phyloP scores from a whole-genome alignment of 2,329 filamentous ascomycete genomes.

The Epichloe uncinata region DNA sequence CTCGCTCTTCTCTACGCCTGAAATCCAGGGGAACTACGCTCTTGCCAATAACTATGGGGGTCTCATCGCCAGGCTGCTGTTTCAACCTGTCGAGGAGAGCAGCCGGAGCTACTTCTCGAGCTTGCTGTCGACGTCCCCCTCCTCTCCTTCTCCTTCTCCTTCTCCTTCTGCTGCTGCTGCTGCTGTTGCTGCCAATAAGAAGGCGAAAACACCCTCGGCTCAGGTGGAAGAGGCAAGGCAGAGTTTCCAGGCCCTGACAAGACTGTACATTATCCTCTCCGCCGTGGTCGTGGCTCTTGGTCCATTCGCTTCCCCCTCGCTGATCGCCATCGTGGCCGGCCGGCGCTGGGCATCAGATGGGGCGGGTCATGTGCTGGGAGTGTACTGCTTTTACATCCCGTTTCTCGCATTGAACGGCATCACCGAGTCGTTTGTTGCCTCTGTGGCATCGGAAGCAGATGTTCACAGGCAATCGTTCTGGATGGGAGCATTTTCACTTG shows the following conservation, averaged over 20 bases:
- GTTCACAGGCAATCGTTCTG: slow-evolving; percentile 65
- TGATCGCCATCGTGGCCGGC: slow-evolving; percentile 66
- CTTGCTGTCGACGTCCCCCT: slow-evolving; percentile 38
- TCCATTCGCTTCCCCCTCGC: slow-evolving; percentile 58
- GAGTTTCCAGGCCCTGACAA: slow-evolving; percentile 52
- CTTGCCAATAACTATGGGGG: slow-evolving; percentile 92
- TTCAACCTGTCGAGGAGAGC: slow-evolving; percentile 92
- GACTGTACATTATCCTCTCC: slow-evolving; percentile 62
- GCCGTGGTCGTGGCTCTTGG: slow-evolving; percentile 56
- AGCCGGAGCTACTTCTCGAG: slow-evolving; percentile 82
- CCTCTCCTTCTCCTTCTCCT: neutral
- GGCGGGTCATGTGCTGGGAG: slow-evolving; percentile 59
- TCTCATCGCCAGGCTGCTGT: slow-evolving; percentile 72
- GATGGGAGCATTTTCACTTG: slow-evolving; percentile 72
- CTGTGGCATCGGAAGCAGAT: slow-evolving; percentile 62
- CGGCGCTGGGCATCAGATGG: slow-evolving; percentile 60
- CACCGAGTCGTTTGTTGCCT: slow-evolving; percentile 82
- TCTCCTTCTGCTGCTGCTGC: neutral
- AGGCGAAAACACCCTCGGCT: slow-evolving; percentile 9
- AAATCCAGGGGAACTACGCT: slow-evolving; percentile 87
- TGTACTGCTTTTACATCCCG: slow-evolving; percentile 88
- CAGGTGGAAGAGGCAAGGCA: slow-evolving; percentile 27
- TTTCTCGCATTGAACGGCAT: slow-evolving; percentile 86
- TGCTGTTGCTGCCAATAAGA: neutral
- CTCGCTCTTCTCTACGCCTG: slow-evolving; percentile 58